A percentile compares a stretch with the other conserved stretches of the same genome.
Conservation (phyloP, 192 early-diverging fungal species). For the Mortierella antarctica region DNA sequence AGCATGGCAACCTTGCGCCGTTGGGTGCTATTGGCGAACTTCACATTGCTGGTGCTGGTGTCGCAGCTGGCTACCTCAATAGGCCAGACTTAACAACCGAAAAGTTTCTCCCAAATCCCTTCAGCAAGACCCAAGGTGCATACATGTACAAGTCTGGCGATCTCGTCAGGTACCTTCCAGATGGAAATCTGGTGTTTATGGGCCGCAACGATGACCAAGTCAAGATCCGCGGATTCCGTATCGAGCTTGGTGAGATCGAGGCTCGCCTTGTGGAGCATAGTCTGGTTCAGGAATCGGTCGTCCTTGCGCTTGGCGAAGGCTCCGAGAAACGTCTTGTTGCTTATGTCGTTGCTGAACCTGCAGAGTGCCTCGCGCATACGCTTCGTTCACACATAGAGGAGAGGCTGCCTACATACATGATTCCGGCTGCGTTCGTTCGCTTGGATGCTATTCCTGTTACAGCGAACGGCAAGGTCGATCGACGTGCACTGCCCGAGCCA, state of each 20-base stretch:
- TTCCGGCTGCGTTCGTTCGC: slow-evolving; percentile 56
- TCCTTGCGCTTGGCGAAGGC: slow-evolving; percentile 42
- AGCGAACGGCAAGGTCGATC: slow-evolving; percentile 39
- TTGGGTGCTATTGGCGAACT: slow-evolving; percentile 52
- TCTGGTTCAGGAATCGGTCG: slow-evolving; percentile 23
- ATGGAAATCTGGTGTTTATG: slow-evolving; percentile 37
- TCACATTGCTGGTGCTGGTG: slow-evolving; percentile 40
- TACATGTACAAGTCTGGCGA: slow-evolving; percentile 50
- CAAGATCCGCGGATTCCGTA: slow-evolving; percentile 53
- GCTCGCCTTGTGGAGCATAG: slow-evolving; percentile 17
- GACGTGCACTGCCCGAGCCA: slow-evolving; percentile 38
- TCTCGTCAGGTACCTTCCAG: slow-evolving; percentile 23
- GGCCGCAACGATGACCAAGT: slow-evolving; percentile 53
- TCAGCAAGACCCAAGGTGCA: slow-evolving; percentile 4
- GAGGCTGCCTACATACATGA: slow-evolving; percentile 71
- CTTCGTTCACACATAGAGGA: slow-evolving; percentile 64
- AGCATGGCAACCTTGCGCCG: slow-evolving; percentile 22
- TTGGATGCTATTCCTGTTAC: slow-evolving; percentile 34
- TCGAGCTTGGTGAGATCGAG: slow-evolving; percentile 51
- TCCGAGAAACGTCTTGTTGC: slow-evolving; percentile 68
- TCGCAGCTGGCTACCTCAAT: slow-evolving; percentile 54
- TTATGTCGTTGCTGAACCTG: slow-evolving; percentile 61
- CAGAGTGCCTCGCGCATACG: slow-evolving; percentile 3
- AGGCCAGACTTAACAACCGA: slow-evolving; percentile 39
- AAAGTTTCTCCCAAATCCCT: slow-evolving; percentile 52